phyloP scores from a whole-genome alignment of 2,329 filamentous ascomycete genomes.

The Cryphonectria japonica region DNA sequence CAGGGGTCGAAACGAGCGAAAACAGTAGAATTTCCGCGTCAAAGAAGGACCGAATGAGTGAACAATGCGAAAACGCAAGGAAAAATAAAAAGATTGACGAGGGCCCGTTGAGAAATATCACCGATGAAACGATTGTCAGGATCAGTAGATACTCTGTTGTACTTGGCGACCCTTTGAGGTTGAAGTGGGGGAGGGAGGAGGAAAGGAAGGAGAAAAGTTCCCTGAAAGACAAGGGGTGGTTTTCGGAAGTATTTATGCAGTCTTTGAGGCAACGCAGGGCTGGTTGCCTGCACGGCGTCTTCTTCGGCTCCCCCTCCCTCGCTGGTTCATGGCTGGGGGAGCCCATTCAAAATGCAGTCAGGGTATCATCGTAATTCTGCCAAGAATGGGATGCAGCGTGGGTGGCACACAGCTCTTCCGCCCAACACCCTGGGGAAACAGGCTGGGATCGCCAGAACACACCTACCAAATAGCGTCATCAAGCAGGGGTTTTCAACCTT shows the following conservation, averaged over 20 bases:
- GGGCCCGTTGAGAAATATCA: conserved; percentile 60
- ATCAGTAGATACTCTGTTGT: conserved; percentile 55
- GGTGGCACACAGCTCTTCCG: conserved; percentile 3
- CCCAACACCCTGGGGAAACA: conserved; percentile 24
- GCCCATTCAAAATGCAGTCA: conserved; percentile 6
- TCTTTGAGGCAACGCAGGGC: conserved; percentile 29
- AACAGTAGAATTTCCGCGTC: conserved; percentile 36
- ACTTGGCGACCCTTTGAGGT: conserved; percentile 63
- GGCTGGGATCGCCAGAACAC: conserved; percentile 26
- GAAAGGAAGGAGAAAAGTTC: conserved; percentile 42
- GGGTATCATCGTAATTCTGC: background rate
- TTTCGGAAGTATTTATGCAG: conserved; percentile 43
- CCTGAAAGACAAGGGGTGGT: conserved; percentile 38
- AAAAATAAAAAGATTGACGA: conserved; percentile 46
- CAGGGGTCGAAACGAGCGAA: conserved; percentile 53
- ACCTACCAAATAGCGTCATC: conserved; percentile 21
- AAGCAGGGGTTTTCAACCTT: conserved; percentile 14
- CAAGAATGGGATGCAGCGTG: conserved; percentile 22
- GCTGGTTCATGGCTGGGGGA: conserved; percentile 11
- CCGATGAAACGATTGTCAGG: conserved; percentile 40
- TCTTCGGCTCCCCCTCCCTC: conserved; percentile 1
- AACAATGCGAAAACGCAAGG: conserved; percentile 38
- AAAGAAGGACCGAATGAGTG: conserved; percentile 43
- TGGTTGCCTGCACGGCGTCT: conserved; percentile 27
- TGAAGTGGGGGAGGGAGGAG: conserved; percentile 55